phyloP scores from a whole-genome alignment of 192 early-diverging fungal species.

The Fimicolochytrium jonesii region DNA sequence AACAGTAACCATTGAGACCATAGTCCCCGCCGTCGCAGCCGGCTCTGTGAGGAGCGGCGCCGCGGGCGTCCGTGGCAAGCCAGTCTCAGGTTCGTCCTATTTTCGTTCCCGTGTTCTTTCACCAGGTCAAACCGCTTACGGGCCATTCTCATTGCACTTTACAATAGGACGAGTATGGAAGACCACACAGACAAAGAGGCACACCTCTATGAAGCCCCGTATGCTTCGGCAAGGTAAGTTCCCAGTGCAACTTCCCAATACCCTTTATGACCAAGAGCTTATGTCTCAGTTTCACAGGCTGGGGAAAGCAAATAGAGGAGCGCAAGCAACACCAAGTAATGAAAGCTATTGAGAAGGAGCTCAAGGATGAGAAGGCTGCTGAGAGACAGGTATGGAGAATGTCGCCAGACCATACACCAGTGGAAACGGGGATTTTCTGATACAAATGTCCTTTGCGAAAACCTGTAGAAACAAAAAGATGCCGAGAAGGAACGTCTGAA shows the following conservation, averaged over 20 bases:
- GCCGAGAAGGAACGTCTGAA: conserved; percentile 51
- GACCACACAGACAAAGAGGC: conserved; percentile 25
- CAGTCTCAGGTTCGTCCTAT: too few species aligned
- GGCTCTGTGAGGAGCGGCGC: too few species aligned
- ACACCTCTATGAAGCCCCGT: conserved; percentile 25
- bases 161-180: conserved; percentile 42
- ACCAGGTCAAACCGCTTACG: too few species aligned
- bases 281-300: conserved; percentile 21
- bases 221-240: conserved; percentile 26
- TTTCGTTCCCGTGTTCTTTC: too few species aligned
- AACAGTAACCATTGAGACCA: too few species aligned
- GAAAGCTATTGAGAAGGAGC: conserved; percentile 46
- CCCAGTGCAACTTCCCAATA: neutral
- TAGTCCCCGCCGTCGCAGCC: too few species aligned
- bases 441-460: conserved; percentile 25
- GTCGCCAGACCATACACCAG: neutral
- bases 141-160: too few species aligned
- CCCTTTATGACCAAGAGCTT: neutral
- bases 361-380: conserved; percentile 45
- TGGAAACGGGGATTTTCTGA: neutral
- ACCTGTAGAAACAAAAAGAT: conserved; percentile 39
- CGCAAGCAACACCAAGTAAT: conserved; percentile 41
- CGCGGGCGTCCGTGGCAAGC: neutral
- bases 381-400: conserved; percentile 45
- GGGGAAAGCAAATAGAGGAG: conserved; percentile 50